Conservation (phyloP, 2,329 filamentous ascomycete genomes). For the Colletotrichum plurivorum region DNA sequence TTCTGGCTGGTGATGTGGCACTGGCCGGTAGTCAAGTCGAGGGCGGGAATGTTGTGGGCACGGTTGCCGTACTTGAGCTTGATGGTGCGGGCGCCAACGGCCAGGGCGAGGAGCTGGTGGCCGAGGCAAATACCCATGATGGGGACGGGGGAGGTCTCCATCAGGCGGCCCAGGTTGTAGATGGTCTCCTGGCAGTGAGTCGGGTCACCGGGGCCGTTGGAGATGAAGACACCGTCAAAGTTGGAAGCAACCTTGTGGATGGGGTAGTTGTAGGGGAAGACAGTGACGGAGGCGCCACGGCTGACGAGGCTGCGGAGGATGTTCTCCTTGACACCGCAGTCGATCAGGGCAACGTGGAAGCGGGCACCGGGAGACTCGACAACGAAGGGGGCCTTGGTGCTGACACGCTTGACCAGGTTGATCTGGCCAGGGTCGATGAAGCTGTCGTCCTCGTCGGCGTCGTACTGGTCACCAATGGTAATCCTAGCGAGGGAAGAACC, state of each 20-base stretch:
- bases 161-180: conserved; percentile 90
- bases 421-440: conserved; percentile 96
- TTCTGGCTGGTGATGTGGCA: conserved; percentile 99
- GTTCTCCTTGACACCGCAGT: conserved; percentile 99
- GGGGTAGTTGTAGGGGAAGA: conserved; percentile 96
- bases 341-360: conserved; percentile 93
- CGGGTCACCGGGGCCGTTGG: conserved; percentile 97
- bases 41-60: conserved; percentile 96
- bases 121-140: conserved; percentile 99
- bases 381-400: conserved; percentile 98
- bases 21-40: conserved; percentile 94
- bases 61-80: conserved; percentile 99
- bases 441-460: conserved; percentile 97
- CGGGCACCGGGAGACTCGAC: conserved; percentile 87
- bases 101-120: conserved; percentile 94
- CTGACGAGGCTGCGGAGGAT: conserved; percentile 94
- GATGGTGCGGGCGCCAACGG: conserved; percentile 88
- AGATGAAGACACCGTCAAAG: conserved; percentile 99
- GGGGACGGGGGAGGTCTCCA: conserved; percentile 91
- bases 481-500: conserved; percentile 96
- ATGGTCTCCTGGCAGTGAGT: conserved; percentile 96
- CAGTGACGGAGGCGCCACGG: conserved; percentile 92
- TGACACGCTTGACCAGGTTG: conserved; percentile 95
- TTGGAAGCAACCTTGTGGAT: conserved; percentile 98
- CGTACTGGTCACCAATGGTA: conserved; percentile 96